These are phyloP conservation scores for Chytriomyces hyalinus DNA, from an alignment of 192 early-diverging fungal species.

Conservation along the genomic window DNA sequence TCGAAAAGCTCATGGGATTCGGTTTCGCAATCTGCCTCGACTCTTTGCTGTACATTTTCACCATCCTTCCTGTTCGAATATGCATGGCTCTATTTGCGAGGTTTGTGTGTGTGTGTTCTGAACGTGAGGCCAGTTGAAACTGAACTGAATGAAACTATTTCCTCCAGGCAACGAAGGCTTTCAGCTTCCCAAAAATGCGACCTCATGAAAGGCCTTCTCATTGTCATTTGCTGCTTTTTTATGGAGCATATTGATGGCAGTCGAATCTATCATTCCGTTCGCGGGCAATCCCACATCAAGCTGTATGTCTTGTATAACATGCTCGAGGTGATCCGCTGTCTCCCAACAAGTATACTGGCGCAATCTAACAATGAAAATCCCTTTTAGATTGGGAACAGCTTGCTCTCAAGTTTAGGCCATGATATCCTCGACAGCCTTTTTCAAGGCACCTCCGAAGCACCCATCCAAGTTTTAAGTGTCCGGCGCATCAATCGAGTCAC, in stretches of 20 bases:
- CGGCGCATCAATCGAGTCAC: constrained; percentile 48
- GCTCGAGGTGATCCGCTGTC: constrained; percentile 70
- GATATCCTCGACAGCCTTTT: constrained; percentile 96
- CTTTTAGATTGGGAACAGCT: constrained; percentile 83
- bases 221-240: constrained; percentile 74
- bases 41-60: constrained; percentile 93
- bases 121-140: constrained; percentile 14
- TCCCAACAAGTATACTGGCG: not conserved
- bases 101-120: constrained; percentile 36
- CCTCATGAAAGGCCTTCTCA: constrained; percentile 82
- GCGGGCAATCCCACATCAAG: constrained; percentile 95
- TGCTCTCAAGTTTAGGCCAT: constrained; percentile 90
- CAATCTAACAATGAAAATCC: not conserved
- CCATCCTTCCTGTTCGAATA: constrained; percentile 89
- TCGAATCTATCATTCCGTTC: constrained; percentile 90
- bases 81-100: constrained; percentile 64
- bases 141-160: not conserved
- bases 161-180: constrained; percentile 37
- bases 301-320: constrained; percentile 96
- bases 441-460: constrained; percentile 63
- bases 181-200: constrained; percentile 87
- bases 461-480: constrained; percentile 5
- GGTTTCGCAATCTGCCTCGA: constrained; percentile 92
- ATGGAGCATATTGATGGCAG: constrained; percentile 85
- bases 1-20: constrained; percentile 93